Conservation (phyloP, 2,329 filamentous ascomycete genomes). For the Plenodomus lindquistii region DNA sequence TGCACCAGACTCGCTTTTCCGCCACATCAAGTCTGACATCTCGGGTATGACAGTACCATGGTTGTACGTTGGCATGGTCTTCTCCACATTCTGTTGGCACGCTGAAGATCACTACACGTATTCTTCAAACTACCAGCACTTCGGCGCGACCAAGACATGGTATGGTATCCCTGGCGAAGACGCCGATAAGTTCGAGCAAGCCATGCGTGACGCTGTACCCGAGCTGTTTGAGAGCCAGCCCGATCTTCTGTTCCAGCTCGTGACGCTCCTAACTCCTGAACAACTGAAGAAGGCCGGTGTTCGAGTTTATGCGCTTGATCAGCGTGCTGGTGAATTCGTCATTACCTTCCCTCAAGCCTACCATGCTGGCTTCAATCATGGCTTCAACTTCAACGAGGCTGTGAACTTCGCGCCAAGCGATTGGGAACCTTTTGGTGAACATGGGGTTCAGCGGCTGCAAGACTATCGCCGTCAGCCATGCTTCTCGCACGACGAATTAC, state of each 20-base stretch:
- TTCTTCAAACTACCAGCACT: conserved; percentile 97
- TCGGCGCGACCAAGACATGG: conserved; percentile 98
- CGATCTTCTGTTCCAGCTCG: conserved; percentile 92
- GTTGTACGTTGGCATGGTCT: conserved; percentile 99
- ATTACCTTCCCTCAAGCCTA: conserved; percentile 97
- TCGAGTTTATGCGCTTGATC: conserved; percentile 90
- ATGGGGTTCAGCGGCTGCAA: conserved; percentile 83
- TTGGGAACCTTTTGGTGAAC: conserved; percentile 90
- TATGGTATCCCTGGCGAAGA: conserved; percentile 96
- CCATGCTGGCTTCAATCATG: conserved; percentile 97
- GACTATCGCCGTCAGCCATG: conserved; percentile 89
- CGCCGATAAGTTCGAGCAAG: conserved; percentile 90
- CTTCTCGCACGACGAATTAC: conserved; percentile 94
- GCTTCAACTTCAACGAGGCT: conserved; percentile 97
- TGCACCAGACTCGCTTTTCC: conserved; percentile 87
- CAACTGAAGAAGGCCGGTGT: conserved; percentile 92
- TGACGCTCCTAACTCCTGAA: conserved; percentile 92
- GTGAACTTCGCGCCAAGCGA: conserved; percentile 96
- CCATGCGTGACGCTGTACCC: conserved; percentile 92
- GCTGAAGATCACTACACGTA: conserved; percentile 98
- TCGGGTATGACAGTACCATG: conserved; percentile 99
- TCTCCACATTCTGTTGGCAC: conserved; percentile 99
- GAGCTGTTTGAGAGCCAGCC: conserved; percentile 97
- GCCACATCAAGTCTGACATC: conserved; percentile 97
- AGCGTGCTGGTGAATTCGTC: conserved; percentile 92